Conservation (phyloP, 148 eudicot genomes). For the Arbutus unedo region DNA sequence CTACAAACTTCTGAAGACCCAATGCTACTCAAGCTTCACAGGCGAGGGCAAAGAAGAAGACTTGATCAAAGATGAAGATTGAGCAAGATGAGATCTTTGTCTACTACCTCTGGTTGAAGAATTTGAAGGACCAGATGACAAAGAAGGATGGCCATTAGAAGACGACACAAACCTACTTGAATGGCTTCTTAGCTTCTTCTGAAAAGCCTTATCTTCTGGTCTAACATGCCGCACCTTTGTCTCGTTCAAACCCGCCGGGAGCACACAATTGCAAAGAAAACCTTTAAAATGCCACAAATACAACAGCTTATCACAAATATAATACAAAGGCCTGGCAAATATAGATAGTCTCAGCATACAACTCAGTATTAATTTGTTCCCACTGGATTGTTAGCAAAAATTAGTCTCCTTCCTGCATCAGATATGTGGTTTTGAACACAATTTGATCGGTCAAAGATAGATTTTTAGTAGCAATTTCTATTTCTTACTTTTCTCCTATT, state of each 20-base stretch:
- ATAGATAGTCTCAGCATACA: neutral
- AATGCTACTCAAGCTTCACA: neutral
- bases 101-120: neutral
- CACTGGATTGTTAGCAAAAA: neutral
- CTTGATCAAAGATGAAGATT: neutral
- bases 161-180: conserved; percentile 60
- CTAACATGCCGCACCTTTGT: conserved; percentile 61
- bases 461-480: neutral
- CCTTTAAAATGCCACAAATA: conserved; percentile 37
- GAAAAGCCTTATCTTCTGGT: conserved; percentile 36
- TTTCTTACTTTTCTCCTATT: neutral
- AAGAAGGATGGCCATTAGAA: conserved; percentile 25
- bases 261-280: conserved; percentile 25
- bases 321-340: neutral
- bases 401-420: neutral
- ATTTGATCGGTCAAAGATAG: neutral
- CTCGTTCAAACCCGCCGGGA: conserved; percentile 77
- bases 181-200: conserved; percentile 66
- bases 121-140: conserved; percentile 32
- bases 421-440: neutral
- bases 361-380: neutral
- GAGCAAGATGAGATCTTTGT: conserved; percentile 4
- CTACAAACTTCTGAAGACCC: neutral
- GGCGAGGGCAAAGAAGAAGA: conserved; percentile 6
- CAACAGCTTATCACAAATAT: neutral